phyloP scores from a whole-genome alignment of 2,329 filamentous ascomycete species.

The Xylariaceae sp. region DNA sequence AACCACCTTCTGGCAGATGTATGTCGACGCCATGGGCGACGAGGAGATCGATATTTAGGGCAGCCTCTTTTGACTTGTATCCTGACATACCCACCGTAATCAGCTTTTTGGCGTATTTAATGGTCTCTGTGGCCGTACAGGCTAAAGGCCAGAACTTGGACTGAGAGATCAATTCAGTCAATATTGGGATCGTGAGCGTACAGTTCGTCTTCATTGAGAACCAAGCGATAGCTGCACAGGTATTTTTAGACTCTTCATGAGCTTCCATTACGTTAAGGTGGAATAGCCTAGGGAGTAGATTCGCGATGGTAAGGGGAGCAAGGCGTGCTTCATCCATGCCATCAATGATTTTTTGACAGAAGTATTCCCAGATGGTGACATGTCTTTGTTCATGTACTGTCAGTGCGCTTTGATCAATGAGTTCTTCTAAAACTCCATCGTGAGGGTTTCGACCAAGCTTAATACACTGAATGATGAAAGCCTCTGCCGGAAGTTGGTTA shows the following conservation, averaged over 20 bases:
- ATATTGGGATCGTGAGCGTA: fast-evolving
- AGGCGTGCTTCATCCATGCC: no score
- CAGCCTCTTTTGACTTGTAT: no score
- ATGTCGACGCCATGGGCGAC: neutral
- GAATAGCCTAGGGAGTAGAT: neutral
- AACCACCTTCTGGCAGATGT: neutral
- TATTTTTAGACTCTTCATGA: neutral
- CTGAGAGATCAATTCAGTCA: neutral
- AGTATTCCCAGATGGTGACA: no score
- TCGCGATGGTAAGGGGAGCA: no score
- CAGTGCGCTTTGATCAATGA: no score
- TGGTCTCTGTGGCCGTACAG: neutral
- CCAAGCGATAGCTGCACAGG: neutral
- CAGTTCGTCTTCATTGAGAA: neutral
- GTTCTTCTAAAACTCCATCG: no score
- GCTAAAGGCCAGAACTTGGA: neutral
- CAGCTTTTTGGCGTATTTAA: neutral
- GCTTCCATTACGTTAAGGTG: neutral
- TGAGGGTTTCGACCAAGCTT: no score
- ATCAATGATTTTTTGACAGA: neutral
- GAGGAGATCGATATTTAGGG: neutral
- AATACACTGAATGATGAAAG: no score
- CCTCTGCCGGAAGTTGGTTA: no score
- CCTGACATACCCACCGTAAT: no score
- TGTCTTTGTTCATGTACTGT: no score